A percentile compares a stretch with the other conserved stretches of the same genome.
Evolutionary conservation across 768 basidiomycete genomes (phyloP).

Genomic region (Trichaptum fuscoviolaceum): DNA sequence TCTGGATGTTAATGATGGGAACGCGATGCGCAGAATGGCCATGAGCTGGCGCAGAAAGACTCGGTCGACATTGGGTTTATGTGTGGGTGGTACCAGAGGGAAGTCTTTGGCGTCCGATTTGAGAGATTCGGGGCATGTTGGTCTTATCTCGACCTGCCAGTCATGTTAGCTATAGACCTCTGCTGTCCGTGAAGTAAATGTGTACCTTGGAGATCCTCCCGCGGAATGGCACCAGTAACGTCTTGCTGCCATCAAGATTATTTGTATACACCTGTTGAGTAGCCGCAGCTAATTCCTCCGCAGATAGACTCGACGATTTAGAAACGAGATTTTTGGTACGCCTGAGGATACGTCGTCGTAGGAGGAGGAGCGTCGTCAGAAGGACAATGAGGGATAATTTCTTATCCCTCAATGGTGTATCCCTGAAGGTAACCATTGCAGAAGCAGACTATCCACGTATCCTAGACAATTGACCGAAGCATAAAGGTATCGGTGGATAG

Average conservation of each 20-base stretch:
- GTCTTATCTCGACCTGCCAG: constrained; percentile 36
- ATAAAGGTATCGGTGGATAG: neutral
- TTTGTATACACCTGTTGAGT: constrained; percentile 61
- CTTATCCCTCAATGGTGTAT: neutral
- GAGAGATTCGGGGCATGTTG: constrained; percentile 47
- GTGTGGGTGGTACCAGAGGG: constrained; percentile 42
- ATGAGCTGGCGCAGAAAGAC: constrained; percentile 68
- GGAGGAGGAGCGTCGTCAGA: constrained; percentile 41
- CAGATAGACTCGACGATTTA: constrained; percentile 27
- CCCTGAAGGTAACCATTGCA: neutral
- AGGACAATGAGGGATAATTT: constrained; percentile 34
- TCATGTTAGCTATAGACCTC: neutral
- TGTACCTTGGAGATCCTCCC: constrained; percentile 60
- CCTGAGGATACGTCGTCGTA: constrained; percentile 40
- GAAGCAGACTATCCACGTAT: neutral
- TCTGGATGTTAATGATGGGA: constrained; percentile 56
- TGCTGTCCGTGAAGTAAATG: neutral
- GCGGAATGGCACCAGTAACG: constrained; percentile 61
- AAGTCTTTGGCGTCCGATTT: constrained; percentile 52
- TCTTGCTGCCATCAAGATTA: constrained; percentile 52
- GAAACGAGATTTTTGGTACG: constrained; percentile 28
- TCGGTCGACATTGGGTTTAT: constrained; percentile 64
- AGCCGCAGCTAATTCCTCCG: constrained; percentile 40
- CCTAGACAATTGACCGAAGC: neutral
- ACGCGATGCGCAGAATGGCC: constrained; percentile 69